Conservation (phyloP, 2,329 filamentous ascomycete species). For the Fusarium sp. region DNA sequence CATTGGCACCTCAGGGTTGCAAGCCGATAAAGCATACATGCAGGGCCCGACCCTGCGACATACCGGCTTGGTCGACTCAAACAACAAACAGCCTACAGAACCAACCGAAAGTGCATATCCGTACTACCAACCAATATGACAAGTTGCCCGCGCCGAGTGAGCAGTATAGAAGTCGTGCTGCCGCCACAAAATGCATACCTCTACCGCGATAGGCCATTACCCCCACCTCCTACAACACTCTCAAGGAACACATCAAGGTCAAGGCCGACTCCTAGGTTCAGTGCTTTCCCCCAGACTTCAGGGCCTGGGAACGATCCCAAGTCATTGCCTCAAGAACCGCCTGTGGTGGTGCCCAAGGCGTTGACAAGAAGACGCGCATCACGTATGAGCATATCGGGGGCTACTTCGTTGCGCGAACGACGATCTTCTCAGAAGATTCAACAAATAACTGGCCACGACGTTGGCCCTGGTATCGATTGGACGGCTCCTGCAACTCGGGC, state of each 20-base stretch:
- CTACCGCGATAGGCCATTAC: slow-evolving; percentile 41
- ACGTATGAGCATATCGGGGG: slow-evolving; percentile 37
- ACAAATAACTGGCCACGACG: slow-evolving; percentile 57
- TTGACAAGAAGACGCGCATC: slow-evolving; percentile 34
- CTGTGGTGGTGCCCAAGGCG: slow-evolving; percentile 21
- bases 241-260: slow-evolving; percentile 19
- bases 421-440: slow-evolving; percentile 56
- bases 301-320: slow-evolving; percentile 41
- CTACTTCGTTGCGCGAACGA: slow-evolving; percentile 37
- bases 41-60: slow-evolving; percentile 24
- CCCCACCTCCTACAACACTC: slow-evolving; percentile 34
- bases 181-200: slow-evolving; percentile 44
- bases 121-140: slow-evolving; percentile 27
- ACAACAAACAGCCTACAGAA: slow-evolving; percentile 5
- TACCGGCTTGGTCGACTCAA: slow-evolving; percentile 5
- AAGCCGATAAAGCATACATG: slow-evolving; percentile 30
- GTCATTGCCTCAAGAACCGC: slow-evolving; percentile 32
- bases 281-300: slow-evolving; percentile 31
- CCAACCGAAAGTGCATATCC: slow-evolving; percentile 8
- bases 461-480: slow-evolving; percentile 48
- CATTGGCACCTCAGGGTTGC: slow-evolving; percentile 23
- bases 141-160: slow-evolving; percentile 29
- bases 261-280: slow-evolving; percentile 31
- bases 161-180: slow-evolving; percentile 34
- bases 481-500: slow-evolving; percentile 11